phyloP scores from a whole-genome alignment of 345 rosid genomes.

The Garcia nutans region DNA sequence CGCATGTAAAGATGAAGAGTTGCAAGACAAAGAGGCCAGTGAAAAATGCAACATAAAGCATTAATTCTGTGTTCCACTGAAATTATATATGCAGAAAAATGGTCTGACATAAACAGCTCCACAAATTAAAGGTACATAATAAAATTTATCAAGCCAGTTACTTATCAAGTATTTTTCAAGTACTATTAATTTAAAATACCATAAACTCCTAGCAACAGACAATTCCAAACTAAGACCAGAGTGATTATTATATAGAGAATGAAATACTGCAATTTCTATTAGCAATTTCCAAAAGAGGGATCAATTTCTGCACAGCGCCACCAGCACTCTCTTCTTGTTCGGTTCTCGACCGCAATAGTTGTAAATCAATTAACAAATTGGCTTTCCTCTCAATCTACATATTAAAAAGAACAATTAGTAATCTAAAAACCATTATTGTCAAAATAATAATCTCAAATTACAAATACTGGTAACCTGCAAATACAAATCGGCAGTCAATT shows the following conservation, averaged over 20 bases:
- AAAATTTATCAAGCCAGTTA: no score
- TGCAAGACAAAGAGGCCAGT: neutral
- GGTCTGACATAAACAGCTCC: no score
- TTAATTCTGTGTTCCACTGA: neutral
- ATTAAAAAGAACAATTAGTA: neutral
- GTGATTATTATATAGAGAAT: neutral
- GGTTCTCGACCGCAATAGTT: constrained; percentile 41
- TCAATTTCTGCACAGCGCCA: constrained; percentile 40
- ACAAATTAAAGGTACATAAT: no score
- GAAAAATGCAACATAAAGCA: neutral
- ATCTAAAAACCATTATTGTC: neutral
- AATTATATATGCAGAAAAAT: neutral
- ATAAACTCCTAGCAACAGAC: constrained; percentile 38
- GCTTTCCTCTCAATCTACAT: constrained; percentile 42
- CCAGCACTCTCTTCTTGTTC: constrained; percentile 29
- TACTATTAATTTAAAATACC: no score
- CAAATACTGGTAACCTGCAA: constrained; percentile 35
- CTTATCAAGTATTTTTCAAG: constrained; percentile 37
- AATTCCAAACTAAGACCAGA: no score
- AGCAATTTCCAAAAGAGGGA: constrained; percentile 30
- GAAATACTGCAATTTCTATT: neutral
- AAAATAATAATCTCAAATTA: neutral
- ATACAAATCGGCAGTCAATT: constrained; percentile 25
- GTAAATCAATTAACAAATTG: constrained; percentile 34
- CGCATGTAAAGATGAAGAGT: neutral